These are phyloP conservation scores for Exophiala aquamarina DNA, from an alignment of 2,329 filamentous ascomycete genomes.

Conservation along the genomic window DNA sequence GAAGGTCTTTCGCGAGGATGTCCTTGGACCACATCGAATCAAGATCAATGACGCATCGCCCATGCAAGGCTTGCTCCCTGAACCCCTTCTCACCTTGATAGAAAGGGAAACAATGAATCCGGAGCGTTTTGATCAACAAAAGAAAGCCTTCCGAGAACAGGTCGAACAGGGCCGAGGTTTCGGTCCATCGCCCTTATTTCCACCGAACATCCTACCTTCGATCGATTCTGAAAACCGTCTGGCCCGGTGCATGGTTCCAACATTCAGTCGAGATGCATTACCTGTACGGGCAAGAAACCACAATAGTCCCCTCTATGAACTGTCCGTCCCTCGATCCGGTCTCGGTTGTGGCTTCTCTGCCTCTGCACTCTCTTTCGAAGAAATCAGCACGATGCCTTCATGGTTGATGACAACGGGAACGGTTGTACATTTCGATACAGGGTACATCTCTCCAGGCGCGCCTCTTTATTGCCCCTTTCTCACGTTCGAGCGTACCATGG, in stretches of 20 bases:
- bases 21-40: conserved; percentile 26
- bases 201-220: conserved; percentile 24
- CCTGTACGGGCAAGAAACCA: conserved; percentile 22
- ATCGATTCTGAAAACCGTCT: conserved; percentile 20
- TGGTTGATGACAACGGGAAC: conserved; percentile 26
- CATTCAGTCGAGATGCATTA: conserved; percentile 25
- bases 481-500: conserved; percentile 22
- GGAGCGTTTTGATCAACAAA: conserved; percentile 20
- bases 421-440: conserved; percentile 26
- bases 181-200: conserved; percentile 27
- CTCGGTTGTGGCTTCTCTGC: conserved; percentile 26
- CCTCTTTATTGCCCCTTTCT: conserved; percentile 26
- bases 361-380: conserved; percentile 17
- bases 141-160: conserved; percentile 21
- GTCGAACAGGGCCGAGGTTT: conserved; percentile 24
- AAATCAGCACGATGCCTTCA: conserved; percentile 19
- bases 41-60: conserved; percentile 19
- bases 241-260: conserved; percentile 26
- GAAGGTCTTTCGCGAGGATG: conserved; percentile 25
- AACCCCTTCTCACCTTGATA: conserved; percentile 19
- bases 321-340: conserved; percentile 24
- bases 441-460: conserved; percentile 25
- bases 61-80: conserved; percentile 17
- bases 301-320: conserved; percentile 19
- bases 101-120: conserved; percentile 16